Conservation (phyloP, 176 grass and related monocot species). For the Ananas comosus region DNA sequence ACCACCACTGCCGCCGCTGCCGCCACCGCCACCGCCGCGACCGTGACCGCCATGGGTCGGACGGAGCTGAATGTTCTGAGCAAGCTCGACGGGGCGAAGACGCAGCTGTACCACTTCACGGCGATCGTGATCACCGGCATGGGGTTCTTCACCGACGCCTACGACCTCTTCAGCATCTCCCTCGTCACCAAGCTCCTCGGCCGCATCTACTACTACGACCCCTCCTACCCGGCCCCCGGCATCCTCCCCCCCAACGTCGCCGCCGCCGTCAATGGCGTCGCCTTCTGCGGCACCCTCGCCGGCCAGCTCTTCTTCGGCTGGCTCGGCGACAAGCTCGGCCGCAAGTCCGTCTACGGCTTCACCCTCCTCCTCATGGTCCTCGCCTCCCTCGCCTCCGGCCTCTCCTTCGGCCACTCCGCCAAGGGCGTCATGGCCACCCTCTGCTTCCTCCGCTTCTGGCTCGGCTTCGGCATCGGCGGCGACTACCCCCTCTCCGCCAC, state of each 20-base stretch:
- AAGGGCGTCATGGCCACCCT: constrained; percentile 37
- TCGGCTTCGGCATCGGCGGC: constrained; percentile 66
- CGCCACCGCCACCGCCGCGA: too few relatives aligned
- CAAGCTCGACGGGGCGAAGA: constrained; percentile 54
- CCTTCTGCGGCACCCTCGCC: constrained; percentile 59
- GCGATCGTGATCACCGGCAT: constrained; percentile 71
- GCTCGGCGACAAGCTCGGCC: constrained; percentile 73
- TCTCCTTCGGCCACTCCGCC: constrained; percentile 37
- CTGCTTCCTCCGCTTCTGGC: constrained; percentile 76
- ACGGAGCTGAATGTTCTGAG: constrained; percentile 50
- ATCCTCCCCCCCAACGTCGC: constrained; percentile 47
- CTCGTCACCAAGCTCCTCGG: constrained; percentile 58
- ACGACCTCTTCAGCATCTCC: constrained; percentile 63
- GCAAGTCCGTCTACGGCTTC: constrained; percentile 71
- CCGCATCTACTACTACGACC: constrained; percentile 66
- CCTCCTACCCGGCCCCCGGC: constrained; percentile 23
- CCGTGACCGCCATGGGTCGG: neutral
- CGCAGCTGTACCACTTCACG: constrained; percentile 72
- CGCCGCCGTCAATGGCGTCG: constrained; percentile 55
- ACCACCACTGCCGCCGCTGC: too few relatives aligned
- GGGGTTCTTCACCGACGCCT: constrained; percentile 88
- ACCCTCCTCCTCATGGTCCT: constrained; percentile 63
- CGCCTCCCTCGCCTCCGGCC: constrained; percentile 46
- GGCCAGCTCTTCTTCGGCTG: constrained; percentile 81
- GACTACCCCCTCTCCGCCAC: constrained; percentile 67